These are phyloP conservation scores for Acer saccharum DNA, from an alignment of 345 rosid genomes.

Conservation along the genomic window DNA sequence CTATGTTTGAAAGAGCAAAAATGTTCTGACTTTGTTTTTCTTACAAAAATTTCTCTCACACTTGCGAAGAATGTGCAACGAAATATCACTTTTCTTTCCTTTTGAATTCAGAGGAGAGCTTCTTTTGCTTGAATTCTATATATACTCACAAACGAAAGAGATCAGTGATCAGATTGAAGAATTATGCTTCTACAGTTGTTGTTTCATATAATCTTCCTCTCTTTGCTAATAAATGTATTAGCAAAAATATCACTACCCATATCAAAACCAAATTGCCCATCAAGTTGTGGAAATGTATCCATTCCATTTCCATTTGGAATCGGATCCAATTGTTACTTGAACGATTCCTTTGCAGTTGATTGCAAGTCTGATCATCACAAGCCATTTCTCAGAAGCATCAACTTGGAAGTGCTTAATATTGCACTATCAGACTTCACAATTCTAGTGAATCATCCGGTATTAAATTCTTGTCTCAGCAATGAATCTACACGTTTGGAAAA, in stretches of 20 bases:
- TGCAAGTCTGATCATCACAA: background rate
- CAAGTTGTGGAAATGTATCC: background rate
- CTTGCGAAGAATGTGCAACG: too few species aligned
- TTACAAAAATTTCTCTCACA: too few species aligned
- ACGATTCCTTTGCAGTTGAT: background rate
- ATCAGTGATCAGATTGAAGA: background rate
- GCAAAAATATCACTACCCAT: background rate
- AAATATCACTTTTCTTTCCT: too few species aligned
- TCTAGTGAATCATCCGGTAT: background rate
- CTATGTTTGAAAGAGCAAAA: too few species aligned
- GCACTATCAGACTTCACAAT: background rate
- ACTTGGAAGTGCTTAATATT: background rate
- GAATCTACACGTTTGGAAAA: background rate
- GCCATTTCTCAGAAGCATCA: background rate
- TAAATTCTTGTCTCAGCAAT: background rate
- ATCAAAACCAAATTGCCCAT: background rate
- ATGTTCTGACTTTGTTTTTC: too few species aligned
- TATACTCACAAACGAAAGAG: background rate
- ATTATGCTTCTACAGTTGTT: background rate
- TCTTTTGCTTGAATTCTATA: too few species aligned
- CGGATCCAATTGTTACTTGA: background rate
- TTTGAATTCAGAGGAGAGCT: too few species aligned
- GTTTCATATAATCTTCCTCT: background rate
- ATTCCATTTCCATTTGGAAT: slow-evolving; percentile 15
- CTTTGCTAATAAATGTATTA: background rate